phyloP scores from a whole-genome alignment of 1,284 basidiomycete genomes.

The Caloboletus firmus region DNA sequence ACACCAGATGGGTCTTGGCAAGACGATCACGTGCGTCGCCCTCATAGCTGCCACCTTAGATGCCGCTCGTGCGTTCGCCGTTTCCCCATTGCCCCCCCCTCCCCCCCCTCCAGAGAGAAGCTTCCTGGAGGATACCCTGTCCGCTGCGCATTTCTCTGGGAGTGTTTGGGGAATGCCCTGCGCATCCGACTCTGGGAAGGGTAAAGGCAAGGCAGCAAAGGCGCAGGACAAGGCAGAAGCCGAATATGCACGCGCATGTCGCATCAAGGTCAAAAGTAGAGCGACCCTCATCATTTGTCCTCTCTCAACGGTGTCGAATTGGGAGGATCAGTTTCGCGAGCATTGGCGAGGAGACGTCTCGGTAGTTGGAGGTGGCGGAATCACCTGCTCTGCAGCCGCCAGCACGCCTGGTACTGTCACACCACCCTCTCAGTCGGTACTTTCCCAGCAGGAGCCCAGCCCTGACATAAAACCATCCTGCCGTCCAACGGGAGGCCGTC shows the following conservation, averaged over 20 bases:
- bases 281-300: conserved; percentile 98
- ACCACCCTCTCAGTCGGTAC: conserved; percentile 24
- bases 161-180: conserved; percentile 84
- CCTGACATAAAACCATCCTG: conserved; percentile 38
- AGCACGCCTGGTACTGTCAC: conserved; percentile 19
- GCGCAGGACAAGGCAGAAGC: conserved; percentile 67
- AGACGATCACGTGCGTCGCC: conserved; percentile 93
- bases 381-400: conserved; percentile 35
- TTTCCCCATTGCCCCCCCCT: conserved; percentile 49
- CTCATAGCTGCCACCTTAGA: conserved; percentile 84
- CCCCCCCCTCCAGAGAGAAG: conserved; percentile 43
- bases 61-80: conserved; percentile 70
- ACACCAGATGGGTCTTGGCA: conserved; percentile 92
- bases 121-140: conserved; percentile 42
- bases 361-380: conserved; percentile 72
- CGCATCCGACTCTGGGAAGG: conserved; percentile 45
- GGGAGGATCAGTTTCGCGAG: conserved; percentile 98
- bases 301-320: conserved; percentile 94
- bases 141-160: conserved; percentile 69
- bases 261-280: conserved; percentile 78
- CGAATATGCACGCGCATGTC: conserved; percentile 65
- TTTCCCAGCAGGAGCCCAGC: conserved; percentile 39
- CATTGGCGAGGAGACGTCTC: conserved; percentile 88
- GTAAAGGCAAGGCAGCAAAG: conserved; percentile 62
- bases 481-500: conserved; percentile 46